Conservation (phyloP, 345 rosid species). For the Dipteronia dyeriana region DNA sequence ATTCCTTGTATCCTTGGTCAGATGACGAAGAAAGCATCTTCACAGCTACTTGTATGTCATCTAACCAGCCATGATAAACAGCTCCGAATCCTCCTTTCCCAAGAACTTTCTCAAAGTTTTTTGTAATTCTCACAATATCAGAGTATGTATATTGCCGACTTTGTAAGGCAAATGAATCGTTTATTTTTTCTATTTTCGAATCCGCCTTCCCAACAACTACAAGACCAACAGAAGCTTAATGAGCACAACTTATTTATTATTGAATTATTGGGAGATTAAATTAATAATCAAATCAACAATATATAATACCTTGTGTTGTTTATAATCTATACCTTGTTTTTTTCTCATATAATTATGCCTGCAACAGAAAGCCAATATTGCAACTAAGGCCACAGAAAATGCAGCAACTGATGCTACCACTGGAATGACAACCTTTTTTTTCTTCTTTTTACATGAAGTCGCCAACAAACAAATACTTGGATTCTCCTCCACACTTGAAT, state of each 20-base stretch:
- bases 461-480: conserved; percentile 35
- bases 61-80: conserved; percentile 30
- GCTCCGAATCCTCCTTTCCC: conserved; percentile 37
- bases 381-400: conserved; percentile 27
- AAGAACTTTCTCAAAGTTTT: conserved; percentile 24
- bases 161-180: conserved; percentile 20
- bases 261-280: too few species aligned
- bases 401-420: conserved; percentile 33
- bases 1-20: conserved; percentile 17
- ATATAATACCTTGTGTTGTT: too few species aligned
- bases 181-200: background rate
- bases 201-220: background rate
- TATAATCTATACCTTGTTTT: conserved; percentile 20
- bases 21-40: conserved; percentile 31
- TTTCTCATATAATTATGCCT: conserved; percentile 2
- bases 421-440: conserved; percentile 35
- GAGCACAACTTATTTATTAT: too few species aligned
- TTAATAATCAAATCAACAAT: too few species aligned
- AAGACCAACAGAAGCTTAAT: background rate
- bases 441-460: conserved; percentile 36
- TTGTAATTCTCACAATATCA: conserved; percentile 26
- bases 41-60: conserved; percentile 29
- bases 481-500: conserved; percentile 42
- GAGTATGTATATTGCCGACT: conserved; percentile 22
- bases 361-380: too few species aligned